phyloP scores from a whole-genome alignment of 2,329 filamentous ascomycete genomes.

The Lasiodiplodia sp. region DNA sequence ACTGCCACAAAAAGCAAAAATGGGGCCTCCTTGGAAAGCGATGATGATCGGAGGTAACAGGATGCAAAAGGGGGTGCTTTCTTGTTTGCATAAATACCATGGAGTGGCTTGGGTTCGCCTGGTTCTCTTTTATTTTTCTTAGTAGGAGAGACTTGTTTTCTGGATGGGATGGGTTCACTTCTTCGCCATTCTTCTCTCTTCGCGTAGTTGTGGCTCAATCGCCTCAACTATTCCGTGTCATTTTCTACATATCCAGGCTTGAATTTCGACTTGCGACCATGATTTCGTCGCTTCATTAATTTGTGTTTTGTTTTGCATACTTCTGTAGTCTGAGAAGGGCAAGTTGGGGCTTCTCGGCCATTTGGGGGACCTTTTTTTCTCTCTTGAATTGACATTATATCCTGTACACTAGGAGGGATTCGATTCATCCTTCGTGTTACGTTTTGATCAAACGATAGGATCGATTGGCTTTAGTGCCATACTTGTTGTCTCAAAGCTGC shows the following conservation, averaged over 20 bases:
- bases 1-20: not conserved
- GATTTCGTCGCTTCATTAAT: not conserved
- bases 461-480: not conserved
- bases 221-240: not conserved
- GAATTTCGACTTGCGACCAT: not conserved
- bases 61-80: constrained; percentile 15
- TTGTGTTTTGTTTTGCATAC: not conserved
- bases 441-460: not conserved
- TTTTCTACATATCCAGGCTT: not conserved
- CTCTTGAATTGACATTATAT: constrained; percentile 2
- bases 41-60: not conserved
- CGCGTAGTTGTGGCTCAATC: not conserved
- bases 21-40: not conserved
- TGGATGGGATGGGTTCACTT: not conserved
- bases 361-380: not conserved
- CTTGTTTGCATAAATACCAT: constrained; percentile 25
- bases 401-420: constrained; percentile 11
- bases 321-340: not conserved
- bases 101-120: constrained; percentile 9
- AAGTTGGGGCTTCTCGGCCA: not conserved
- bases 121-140: constrained; percentile 26
- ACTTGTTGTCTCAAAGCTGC: not conserved
- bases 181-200: not conserved
- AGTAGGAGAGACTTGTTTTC: not conserved
- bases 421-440: not conserved